These are phyloP conservation scores for Spongiforma sp. DNA, from an alignment of 1,284 basidiomycete species.

Conservation along the genomic window DNA sequence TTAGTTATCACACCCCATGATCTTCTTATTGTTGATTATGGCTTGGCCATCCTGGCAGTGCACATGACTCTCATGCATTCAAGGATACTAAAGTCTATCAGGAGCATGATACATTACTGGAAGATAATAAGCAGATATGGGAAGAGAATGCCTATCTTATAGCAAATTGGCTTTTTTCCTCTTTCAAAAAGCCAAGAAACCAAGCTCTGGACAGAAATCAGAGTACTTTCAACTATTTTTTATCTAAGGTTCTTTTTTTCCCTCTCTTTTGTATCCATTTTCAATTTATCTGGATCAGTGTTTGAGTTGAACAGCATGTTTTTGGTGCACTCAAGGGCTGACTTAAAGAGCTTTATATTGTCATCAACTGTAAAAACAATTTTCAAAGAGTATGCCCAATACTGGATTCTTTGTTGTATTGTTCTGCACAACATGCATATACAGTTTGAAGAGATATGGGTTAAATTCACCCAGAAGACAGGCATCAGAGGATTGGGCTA, in stretches of 20 bases:
- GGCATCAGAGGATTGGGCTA: too few relatives aligned
- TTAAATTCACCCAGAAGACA: too few relatives aligned
- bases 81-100: slow-evolving; percentile 8
- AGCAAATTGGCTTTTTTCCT: slow-evolving; percentile 8
- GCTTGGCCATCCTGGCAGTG: slow-evolving; percentile 7
- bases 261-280: background rate
- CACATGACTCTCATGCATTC: slow-evolving; percentile 22
- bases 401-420: too few relatives aligned
- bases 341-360: too few relatives aligned
- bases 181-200: slow-evolving; percentile 8
- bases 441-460: too few relatives aligned
- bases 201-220: background rate
- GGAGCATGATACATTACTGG: background rate
- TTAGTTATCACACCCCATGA: slow-evolving; percentile 8
- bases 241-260: slow-evolving; percentile 2
- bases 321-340: slow-evolving; percentile 15
- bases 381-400: too few relatives aligned
- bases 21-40: slow-evolving; percentile 17
- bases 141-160: slow-evolving; percentile 8
- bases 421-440: too few relatives aligned
- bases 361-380: too few relatives aligned
- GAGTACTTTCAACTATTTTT: background rate
- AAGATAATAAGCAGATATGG: slow-evolving; percentile 18
- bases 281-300: background rate
- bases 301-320: slow-evolving; percentile 7